Percentiles rank a stretch among this genome's conserved stretches.
These are phyloP conservation scores for Penicillium capsulatum DNA, from an alignment of 2,329 filamentous ascomycete species.

Conservation along the genomic window DNA sequence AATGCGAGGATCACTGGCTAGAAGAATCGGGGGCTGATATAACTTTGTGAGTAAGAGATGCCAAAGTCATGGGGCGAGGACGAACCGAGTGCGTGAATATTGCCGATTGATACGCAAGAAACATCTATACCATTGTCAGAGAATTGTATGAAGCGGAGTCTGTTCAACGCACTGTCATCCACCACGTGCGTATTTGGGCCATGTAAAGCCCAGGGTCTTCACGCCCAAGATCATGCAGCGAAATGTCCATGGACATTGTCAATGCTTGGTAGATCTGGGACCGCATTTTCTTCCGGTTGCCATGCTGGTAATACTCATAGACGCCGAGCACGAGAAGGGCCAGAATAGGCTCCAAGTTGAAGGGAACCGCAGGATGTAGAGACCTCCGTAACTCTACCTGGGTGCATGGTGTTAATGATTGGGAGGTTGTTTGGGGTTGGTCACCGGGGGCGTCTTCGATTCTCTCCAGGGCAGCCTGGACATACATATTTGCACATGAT, in stretches of 20 bases:
- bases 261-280: slow-evolving; percentile 23
- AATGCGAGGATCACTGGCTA: slow-evolving; percentile 19
- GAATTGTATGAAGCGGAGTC: background rate
- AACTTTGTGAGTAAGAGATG: no score
- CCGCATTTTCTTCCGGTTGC: slow-evolving; percentile 23
- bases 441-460: no score
- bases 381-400: slow-evolving; percentile 2
- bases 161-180: slow-evolving; percentile 22
- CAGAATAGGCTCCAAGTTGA: slow-evolving; percentile 16
- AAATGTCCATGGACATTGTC: slow-evolving; percentile 25
- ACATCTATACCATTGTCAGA: slow-evolving; percentile 15
- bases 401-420: slow-evolving; percentile 5
- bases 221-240: slow-evolving; percentile 15
- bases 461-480: slow-evolving; percentile 19
- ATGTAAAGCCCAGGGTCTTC: slow-evolving; percentile 12
- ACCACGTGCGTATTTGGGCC: slow-evolving; percentile 25
- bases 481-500: slow-evolving; percentile 23
- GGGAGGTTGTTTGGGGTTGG: slow-evolving; percentile 12
- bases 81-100: slow-evolving; percentile 18
- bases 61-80: no score
- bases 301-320: slow-evolving; percentile 25
- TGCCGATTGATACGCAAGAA: slow-evolving; percentile 18
- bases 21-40: slow-evolving; percentile 22
- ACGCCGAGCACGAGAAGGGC: slow-evolving; percentile 20
- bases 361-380: slow-evolving; percentile 16